Percentiles rank a stretch among this genome's conserved stretches.
phyloP scores from a whole-genome alignment of 306 rosid genomes.

The Ziziphus jujuba region DNA sequence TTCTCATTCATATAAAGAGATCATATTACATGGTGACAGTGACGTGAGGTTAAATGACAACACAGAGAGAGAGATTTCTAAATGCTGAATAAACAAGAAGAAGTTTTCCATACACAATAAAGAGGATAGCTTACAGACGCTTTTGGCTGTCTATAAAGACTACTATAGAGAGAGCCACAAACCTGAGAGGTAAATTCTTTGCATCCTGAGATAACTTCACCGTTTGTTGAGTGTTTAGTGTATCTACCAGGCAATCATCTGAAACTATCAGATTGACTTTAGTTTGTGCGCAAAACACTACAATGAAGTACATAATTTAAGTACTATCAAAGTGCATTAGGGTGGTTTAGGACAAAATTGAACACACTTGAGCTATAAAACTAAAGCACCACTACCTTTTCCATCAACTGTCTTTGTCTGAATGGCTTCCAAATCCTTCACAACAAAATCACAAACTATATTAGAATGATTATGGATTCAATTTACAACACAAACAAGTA shows the following conservation, averaged over 20 bases:
- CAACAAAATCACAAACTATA: constrained; percentile 6
- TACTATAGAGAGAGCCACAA: constrained; percentile 12
- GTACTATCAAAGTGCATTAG: background rate
- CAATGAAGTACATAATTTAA: background rate
- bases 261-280: constrained; percentile 40
- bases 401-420: constrained; percentile 33
- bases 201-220: constrained; percentile 35
- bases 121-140: background rate
- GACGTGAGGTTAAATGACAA: too few species aligned
- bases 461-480: background rate
- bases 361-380: background rate
- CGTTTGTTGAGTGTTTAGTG: constrained; percentile 32
- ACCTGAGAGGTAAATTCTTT: constrained; percentile 38
- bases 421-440: constrained; percentile 51
- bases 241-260: constrained; percentile 37
- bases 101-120: background rate
- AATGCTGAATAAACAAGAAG: background rate
- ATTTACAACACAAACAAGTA: background rate
- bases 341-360: background rate
- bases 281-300: constrained; percentile 14
- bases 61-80: too few species aligned
- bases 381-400: constrained; percentile 35
- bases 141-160: background rate
- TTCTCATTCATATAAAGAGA: background rate
- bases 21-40: too few species aligned